Evolutionary conservation across 2,329 filamentous ascomycete species (phyloP).

Genomic region (Colletotrichum noveboracense): DNA sequence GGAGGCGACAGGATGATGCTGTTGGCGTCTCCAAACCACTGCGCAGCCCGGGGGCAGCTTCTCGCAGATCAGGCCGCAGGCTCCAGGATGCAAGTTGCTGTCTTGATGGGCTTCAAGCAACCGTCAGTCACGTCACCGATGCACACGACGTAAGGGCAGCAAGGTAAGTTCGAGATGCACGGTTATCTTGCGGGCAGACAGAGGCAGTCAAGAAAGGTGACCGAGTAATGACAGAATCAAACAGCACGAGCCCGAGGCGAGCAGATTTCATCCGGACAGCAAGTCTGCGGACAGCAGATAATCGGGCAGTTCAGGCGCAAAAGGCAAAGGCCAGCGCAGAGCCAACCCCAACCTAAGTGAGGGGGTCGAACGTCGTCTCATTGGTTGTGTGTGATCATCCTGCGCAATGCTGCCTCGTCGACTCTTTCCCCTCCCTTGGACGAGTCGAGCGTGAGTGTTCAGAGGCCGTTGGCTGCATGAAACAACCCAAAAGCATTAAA

Average conservation of each 20-base stretch:
- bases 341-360: not conserved
- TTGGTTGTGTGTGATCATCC: not conserved
- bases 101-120: not conserved
- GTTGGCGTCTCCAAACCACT: not conserved
- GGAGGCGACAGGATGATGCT: not conserved
- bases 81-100: not conserved
- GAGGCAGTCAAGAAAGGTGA: not conserved
- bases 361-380: not conserved
- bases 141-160: not conserved
- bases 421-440: not conserved
- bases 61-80: not conserved
- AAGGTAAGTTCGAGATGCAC: not conserved
- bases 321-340: not conserved
- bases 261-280: not conserved
- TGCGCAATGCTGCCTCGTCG: not conserved
- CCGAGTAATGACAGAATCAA: not conserved
- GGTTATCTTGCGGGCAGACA: not conserved
- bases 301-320: not conserved
- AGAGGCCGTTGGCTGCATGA: conserved; percentile 14
- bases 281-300: not conserved
- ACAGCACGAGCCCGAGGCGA: not conserved
- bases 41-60: not conserved
- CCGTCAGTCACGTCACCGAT: not conserved
- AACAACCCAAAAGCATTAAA: conserved; percentile 9
- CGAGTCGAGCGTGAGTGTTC: not conserved